Percentiles rank a stretch among this genome's conserved stretches.
Evolutionary conservation across 2,329 filamentous ascomycete genomes (phyloP).

Genomic region (Diaporthe humulicola): DNA sequence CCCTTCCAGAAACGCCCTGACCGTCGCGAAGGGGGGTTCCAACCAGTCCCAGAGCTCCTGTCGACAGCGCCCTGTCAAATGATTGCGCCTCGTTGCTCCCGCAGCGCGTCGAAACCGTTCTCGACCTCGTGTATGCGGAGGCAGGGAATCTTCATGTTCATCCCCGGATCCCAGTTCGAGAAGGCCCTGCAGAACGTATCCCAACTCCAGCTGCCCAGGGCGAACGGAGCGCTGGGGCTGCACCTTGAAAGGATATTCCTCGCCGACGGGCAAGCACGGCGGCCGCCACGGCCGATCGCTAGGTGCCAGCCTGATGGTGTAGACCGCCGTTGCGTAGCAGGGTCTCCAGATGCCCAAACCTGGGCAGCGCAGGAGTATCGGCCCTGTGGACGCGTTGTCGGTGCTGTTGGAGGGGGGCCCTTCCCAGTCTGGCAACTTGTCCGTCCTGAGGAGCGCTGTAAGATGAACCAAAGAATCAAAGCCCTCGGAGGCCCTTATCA

Average conservation of each 20-base stretch:
- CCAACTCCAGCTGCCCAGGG: constrained; percentile 52
- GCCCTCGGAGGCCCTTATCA: constrained; percentile 38
- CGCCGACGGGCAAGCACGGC: constrained; percentile 54
- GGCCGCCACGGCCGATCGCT: constrained; percentile 49
- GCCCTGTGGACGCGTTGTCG: constrained; percentile 53
- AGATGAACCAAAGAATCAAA: constrained; percentile 28
- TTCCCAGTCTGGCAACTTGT: constrained; percentile 48
- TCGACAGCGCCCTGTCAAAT: constrained; percentile 51
- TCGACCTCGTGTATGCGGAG: constrained; percentile 54
- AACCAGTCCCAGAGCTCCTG: constrained; percentile 54
- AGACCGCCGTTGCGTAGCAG: constrained; percentile 54
- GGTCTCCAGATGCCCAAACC: constrained; percentile 50
- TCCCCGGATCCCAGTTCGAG: constrained; percentile 52
- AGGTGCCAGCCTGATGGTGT: constrained; percentile 54
- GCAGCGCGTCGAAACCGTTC: constrained; percentile 45
- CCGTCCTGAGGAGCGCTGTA: constrained; percentile 53
- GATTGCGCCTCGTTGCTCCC: constrained; percentile 50
- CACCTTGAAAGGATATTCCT: constrained; percentile 44
- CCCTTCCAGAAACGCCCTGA: constrained; percentile 50
- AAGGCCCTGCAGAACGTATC: constrained; percentile 51
- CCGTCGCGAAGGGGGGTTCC: constrained; percentile 49
- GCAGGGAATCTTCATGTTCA: constrained; percentile 50
- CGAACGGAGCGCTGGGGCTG: constrained; percentile 52
- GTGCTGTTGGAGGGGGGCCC: constrained; percentile 55
- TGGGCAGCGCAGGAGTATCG: constrained; percentile 52